A percentile compares a stretch with the other conserved stretches of the same genome.
Conservation (phyloP, 441 rosid genomes). For the Erodium texanum region DNA sequence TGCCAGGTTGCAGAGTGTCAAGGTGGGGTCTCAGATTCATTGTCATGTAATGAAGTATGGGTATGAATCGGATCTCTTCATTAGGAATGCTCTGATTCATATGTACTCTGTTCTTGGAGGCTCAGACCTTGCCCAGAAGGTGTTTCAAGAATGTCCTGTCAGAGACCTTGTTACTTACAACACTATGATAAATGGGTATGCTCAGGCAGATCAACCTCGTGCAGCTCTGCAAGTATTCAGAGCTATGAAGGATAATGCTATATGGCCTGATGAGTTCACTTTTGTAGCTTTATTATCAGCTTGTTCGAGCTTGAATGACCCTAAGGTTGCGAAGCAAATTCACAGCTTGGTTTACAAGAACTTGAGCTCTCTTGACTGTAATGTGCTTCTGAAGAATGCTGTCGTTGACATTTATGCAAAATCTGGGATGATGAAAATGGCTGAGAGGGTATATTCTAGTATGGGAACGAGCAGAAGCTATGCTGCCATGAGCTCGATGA, state of each 20-base stretch:
- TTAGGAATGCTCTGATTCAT: constrained; percentile 28
- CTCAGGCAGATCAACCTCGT: constrained; percentile 15
- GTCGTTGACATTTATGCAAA: constrained; percentile 27
- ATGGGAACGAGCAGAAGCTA: constrained; percentile 2
- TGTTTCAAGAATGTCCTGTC: constrained; percentile 25
- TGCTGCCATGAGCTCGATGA: not conserved
- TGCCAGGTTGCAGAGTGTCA: constrained; percentile 19
- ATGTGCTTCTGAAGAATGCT: not conserved
- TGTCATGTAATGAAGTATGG: constrained; percentile 25
- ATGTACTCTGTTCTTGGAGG: constrained; percentile 16
- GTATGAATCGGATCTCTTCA: constrained; percentile 22
- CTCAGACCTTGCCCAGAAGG: constrained; percentile 19
- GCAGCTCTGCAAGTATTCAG: constrained; percentile 21
- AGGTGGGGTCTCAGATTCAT: constrained; percentile 26
- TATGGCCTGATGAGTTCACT: constrained; percentile 31
- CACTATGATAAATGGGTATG: constrained; percentile 26
- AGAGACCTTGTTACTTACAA: constrained; percentile 31
- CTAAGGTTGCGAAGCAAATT: constrained; percentile 23
- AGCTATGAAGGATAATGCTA: constrained; percentile 20
- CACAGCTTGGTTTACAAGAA: constrained; percentile 11
- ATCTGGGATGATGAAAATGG: constrained; percentile 30
- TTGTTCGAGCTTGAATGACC: constrained; percentile 20
- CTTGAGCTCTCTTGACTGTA: not conserved
- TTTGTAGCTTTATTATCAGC: constrained; percentile 31
- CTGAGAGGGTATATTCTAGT: constrained; percentile 21